These are phyloP conservation scores for Globisporangium lucens DNA, from an alignment of 352 stramenopile species.

Conservation along the genomic window DNA sequence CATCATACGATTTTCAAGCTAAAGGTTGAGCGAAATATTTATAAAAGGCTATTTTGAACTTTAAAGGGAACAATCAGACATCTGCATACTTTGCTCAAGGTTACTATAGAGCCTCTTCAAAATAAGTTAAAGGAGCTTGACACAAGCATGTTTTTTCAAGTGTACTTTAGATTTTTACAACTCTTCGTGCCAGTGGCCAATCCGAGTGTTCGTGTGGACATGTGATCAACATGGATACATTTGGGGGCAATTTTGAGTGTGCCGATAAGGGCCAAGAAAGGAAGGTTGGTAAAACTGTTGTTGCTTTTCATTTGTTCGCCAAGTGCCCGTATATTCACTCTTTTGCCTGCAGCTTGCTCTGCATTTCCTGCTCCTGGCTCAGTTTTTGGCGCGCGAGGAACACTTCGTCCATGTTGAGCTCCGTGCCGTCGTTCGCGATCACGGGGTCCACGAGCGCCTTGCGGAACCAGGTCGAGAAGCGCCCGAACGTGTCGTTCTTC, in stretches of 20 bases:
- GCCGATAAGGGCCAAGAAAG: no score
- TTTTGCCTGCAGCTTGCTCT: conserved; percentile 21
- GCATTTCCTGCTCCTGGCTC: conserved; percentile 17
- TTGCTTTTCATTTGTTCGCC: not conserved
- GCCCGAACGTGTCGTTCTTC: conserved; percentile 74
- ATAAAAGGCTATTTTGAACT: not conserved
- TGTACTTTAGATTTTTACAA: not conserved
- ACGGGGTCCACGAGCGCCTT: conserved; percentile 73
- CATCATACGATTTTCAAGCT: not conserved
- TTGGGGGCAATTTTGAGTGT: not conserved
- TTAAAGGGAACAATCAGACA: not conserved
- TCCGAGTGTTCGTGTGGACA: not conserved
- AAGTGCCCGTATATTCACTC: not conserved
- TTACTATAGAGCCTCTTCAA: not conserved
- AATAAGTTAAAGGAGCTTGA: not conserved
- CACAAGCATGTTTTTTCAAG: not conserved
- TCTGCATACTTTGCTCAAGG: not conserved
- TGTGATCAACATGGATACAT: not conserved
- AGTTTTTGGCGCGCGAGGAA: conserved; percentile 39
- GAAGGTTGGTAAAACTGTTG: not conserved
- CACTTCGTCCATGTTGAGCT: conserved; percentile 87
- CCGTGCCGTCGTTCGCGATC: conserved; percentile 69
- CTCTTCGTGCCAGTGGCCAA: not conserved
- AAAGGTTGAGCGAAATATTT: not conserved
- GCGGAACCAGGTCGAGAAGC: conserved; percentile 78